Evolutionary conservation across 768 basidiomycete species (phyloP).

Genomic region (Tricholoma hemisulphureum): DNA sequence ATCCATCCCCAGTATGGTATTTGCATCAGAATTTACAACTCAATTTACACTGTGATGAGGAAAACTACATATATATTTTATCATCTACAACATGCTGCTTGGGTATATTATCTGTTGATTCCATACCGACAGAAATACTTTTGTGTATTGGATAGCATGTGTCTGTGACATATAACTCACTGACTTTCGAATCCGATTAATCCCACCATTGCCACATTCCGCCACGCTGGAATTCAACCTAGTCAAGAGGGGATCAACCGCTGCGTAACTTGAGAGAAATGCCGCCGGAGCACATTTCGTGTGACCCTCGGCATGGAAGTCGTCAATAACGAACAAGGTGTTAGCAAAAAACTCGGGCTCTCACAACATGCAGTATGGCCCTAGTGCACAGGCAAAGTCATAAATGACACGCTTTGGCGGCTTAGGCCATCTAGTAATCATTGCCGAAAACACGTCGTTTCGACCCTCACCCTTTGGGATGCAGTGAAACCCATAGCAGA

Average conservation of each 20-base stretch:
- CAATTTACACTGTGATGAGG: too few relatives aligned
- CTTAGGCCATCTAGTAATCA: constrained; percentile 26
- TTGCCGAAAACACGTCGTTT: constrained; percentile 15
- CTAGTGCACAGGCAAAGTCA: constrained; percentile 33
- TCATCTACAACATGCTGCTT: too few relatives aligned
- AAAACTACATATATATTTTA: too few relatives aligned
- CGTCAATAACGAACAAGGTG: constrained; percentile 35
- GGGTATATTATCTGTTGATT: too few relatives aligned
- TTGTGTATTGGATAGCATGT: constrained; percentile 21
- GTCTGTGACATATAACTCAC: constrained; percentile 28
- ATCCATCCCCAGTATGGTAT: too few relatives aligned
- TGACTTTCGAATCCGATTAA: constrained; percentile 21
- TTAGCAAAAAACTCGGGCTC: constrained; percentile 30
- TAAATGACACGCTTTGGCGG: constrained; percentile 30
- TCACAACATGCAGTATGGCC: constrained; percentile 24
- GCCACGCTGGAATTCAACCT: constrained; percentile 34
- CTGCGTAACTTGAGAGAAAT: constrained; percentile 28
- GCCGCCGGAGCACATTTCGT: constrained; percentile 30
- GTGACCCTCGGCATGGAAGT: constrained; percentile 33
- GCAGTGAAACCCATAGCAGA: constrained; percentile 23
- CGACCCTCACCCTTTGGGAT: constrained; percentile 16
- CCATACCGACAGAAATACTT: constrained; percentile 20
- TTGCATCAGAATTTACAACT: too few relatives aligned
- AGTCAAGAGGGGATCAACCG: constrained; percentile 23
- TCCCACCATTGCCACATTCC: constrained; percentile 33